Conservation (phyloP, 2,329 filamentous ascomycete species). For the Ophiostoma pallidulum region DNA sequence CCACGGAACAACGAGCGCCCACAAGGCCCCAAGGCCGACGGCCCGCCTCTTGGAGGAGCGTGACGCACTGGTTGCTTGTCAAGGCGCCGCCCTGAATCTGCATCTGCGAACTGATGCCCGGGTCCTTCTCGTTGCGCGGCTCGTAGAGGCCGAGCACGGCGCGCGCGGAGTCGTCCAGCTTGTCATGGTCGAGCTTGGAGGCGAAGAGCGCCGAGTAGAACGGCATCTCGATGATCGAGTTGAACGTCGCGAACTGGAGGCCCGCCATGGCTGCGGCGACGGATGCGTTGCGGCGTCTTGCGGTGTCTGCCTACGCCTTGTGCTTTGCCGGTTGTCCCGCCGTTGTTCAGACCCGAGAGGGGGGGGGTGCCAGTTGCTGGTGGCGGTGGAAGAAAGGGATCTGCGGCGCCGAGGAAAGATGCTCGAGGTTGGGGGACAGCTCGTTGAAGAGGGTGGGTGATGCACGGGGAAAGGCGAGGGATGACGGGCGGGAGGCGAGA, state of each 20-base stretch:
- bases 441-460: no score
- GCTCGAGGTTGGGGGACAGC: no score
- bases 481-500: no score
- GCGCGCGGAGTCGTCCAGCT: slow-evolving; percentile 86
- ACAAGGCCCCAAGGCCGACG: no score
- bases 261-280: slow-evolving; percentile 39
- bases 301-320: background rate
- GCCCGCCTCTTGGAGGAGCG: no score
- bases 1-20: no score
- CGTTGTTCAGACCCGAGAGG: no score
- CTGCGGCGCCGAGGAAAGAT: no score
- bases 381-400: no score
- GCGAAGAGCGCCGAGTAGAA: slow-evolving; percentile 92
- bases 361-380: no score
- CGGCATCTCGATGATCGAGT: slow-evolving; percentile 86
- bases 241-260: slow-evolving; percentile 74
- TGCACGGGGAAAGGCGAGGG: no score
- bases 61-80: slow-evolving; percentile 67
- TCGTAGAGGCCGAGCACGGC: slow-evolving; percentile 84
- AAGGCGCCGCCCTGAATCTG: slow-evolving; percentile 83
- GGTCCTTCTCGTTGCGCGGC: slow-evolving; percentile 59
- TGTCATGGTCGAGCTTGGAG: slow-evolving; percentile 93
- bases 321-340: no score
- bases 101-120: slow-evolving; percentile 74
- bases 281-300: background rate